A percentile compares a stretch with the other conserved stretches of the same genome.
Evolutionary conservation across 2,329 filamentous ascomycete genomes (phyloP).

Genomic region (Shiraia sp.): DNA sequence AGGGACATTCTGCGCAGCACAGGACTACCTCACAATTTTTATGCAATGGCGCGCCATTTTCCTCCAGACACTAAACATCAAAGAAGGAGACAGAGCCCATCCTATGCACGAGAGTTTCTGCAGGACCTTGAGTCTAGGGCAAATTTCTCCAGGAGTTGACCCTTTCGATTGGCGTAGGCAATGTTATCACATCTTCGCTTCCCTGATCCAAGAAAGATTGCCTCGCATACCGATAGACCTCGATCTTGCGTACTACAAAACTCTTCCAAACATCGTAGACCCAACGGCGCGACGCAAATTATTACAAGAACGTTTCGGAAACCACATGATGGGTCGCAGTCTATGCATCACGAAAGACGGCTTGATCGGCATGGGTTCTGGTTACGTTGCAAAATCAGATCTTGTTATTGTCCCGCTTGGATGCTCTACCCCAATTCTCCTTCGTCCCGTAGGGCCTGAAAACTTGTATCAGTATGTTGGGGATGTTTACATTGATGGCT

Average conservation of each 20-base stretch:
- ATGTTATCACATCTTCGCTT: conserved; percentile 23
- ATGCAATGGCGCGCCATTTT: conserved; percentile 40
- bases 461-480: conserved; percentile 38
- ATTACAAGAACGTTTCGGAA: conserved; percentile 17
- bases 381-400: conserved; percentile 35
- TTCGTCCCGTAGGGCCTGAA: conserved; percentile 26
- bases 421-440: conserved; percentile 40
- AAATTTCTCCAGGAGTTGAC: conserved; percentile 11
- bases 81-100: conserved; percentile 1
- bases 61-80: conserved; percentile 11
- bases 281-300: conserved; percentile 12
- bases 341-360: conserved; percentile 22
- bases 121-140: conserved; percentile 32
- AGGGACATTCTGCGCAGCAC: conserved; percentile 27
- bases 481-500: conserved; percentile 42
- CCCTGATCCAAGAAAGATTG: conserved; percentile 13
- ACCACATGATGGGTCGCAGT: conserved; percentile 25
- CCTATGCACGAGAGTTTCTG: conserved; percentile 34
- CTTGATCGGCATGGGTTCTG: conserved; percentile 39
- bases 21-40: conserved; percentile 45
- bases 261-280: conserved; percentile 1
- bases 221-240: conserved; percentile 16
- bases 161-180: conserved; percentile 5
- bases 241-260: conserved; percentile 11
- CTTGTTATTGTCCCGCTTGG: conserved; percentile 42